Evolutionary conservation across 169 alveolate species (phyloP), one percentile per base, ranked within the genome.

Genomic region (Plasmodium vivax): DNA sequence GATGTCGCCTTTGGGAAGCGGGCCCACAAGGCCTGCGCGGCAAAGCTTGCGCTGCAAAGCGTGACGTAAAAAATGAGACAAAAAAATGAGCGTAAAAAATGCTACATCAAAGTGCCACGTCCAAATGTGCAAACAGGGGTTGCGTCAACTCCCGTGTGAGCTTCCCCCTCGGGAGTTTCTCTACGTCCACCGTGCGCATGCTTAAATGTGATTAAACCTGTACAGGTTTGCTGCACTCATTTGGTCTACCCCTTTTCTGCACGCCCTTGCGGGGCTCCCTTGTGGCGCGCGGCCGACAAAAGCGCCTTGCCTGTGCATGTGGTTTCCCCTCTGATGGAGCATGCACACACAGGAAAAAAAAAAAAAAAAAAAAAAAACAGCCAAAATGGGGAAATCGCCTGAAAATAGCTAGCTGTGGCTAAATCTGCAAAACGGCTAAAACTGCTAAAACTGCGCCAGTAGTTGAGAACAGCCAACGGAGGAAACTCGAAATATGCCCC

Each of bases 261-360:
- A 77, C 54, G 0, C 54, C 1, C 10, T 45, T 45, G 54, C 54
- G 54, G 54, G 14, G 54, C 1, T 45, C 54, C 54, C 54, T 45
- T 45, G 54, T 45, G 54, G 16, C 16, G 41, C 71, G 72, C 7
- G 75, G 27, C 84, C 36, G 54, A 19, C 75, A 71, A 68, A 19
- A 62, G 2, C 75, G 75, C 32, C 73, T 84, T 84, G 27, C 23
- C 54, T 54, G 93, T 84, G 73, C 93, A 84, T 71, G 74, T 47
- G 54, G 12, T 84, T 72, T 71, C 30, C 47, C 84, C 23, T 84
- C 72, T 71, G 43, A 10, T 23, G 47, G 36, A 9, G 56, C 93
- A 84, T 84, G 93, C 93, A 84, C 93, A 84, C 83, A 71, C 23
- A 36, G 38, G 36, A 84, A 73, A 72, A 85, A 72, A 45, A 84